Percentiles rank a stretch among this genome's conserved stretches.
Conservation (phyloP, 129 eudicot species). For the Mikania micrantha region DNA sequence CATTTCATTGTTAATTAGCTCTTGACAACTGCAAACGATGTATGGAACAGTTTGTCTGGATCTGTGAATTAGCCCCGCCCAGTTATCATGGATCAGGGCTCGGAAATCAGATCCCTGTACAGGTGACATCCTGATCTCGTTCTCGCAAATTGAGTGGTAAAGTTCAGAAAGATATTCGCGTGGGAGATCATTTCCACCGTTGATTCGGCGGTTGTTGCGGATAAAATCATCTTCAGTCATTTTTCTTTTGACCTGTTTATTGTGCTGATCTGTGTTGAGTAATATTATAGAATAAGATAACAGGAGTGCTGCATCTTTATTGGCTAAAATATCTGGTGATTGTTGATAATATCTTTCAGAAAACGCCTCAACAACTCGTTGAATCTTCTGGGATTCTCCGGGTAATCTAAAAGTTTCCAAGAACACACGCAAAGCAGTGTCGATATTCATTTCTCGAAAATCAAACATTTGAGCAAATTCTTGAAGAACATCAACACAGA, state of each 20-base stretch:
- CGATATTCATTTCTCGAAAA: constrained; percentile 64
- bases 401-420: constrained; percentile 70
- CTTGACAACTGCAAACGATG: constrained; percentile 41
- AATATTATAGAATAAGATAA: constrained; percentile 62
- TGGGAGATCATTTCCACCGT: constrained; percentile 71
- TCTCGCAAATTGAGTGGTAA: constrained; percentile 53
- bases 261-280: constrained; percentile 76
- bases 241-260: constrained; percentile 67
- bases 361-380: constrained; percentile 70
- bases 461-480: constrained; percentile 64
- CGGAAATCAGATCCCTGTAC: constrained; percentile 39
- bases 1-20: constrained; percentile 53
- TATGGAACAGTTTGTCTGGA: constrained; percentile 45
- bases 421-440: constrained; percentile 68
- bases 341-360: constrained; percentile 59
- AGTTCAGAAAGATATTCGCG: constrained; percentile 56
- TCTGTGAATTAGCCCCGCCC: constrained; percentile 60
- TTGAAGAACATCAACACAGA: constrained; percentile 61
- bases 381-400: constrained; percentile 82
- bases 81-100: constrained; percentile 43
- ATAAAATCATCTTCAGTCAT: constrained; percentile 80
- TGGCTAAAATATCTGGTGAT: constrained; percentile 48
- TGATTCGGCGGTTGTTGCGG: constrained; percentile 64
- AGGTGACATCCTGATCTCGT: constrained; percentile 63
- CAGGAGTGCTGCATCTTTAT: constrained; percentile 64